Base-by-base conservation (phyloP, 106 monocot species). In the Apostasia shenzhenica region DNA sequence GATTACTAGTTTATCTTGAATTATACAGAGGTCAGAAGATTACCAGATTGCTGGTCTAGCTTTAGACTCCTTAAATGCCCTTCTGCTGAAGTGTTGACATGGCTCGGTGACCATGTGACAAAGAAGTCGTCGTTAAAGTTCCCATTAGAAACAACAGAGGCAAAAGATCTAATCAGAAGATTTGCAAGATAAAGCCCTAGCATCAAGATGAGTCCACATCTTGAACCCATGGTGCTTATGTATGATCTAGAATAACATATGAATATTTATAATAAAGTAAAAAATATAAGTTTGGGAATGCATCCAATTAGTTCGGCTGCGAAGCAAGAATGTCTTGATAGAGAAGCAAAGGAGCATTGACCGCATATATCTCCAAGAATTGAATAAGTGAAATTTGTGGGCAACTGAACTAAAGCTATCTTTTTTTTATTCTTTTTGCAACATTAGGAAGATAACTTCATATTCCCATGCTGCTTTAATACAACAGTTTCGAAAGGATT, bases 21-120 rank as follows among this genome's bases (percentile, higher is more conserved):
- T 45, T n/a, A 4, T 49, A 57, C 13, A 57, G 26, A 49, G 41
- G 12, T 43, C 2, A 51, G n/a, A 38, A 38, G 38, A 13, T 53
- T 79, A 84, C 84, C 88, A 52, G 84, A 84, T 59, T 81, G 66
- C 58, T 81, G 84, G 55, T 88, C 88, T 2, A 88, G 78, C 60
- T 70, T 73, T 14, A 88, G 70, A 62, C 54, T 84, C 50, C 88
- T 78, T 26, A 67, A 78, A 41, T 59, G 73, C 40, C 81, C 81
- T 64, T 84, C 88, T 1, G 70, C 37, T 8, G 86, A 86, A 11
- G 80, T 90, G 59, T 81, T 83, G 14, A 90, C 75, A 58, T 86
- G 63, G 59, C 40, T 78, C 41, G 83, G 80, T 68, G 80, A 72
- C 89, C 89, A 90, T 13, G 82, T 70, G 6, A 90, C 6, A 14